phyloP scores from a whole-genome alignment of 768 basidiomycete genomes.

The Daedaleopsis nitida region DNA sequence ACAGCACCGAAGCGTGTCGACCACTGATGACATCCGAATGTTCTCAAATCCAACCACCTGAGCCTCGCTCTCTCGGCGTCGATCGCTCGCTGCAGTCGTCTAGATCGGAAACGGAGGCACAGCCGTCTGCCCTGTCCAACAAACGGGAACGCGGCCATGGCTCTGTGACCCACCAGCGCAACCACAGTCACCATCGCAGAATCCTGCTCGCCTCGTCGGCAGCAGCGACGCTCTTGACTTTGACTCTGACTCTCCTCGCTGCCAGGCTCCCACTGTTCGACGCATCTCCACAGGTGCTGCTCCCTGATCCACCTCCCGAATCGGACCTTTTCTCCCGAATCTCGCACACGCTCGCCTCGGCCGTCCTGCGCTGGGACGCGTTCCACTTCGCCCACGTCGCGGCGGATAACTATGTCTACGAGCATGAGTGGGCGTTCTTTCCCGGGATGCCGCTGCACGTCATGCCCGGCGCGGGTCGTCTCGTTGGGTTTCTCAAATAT shows the following conservation, averaged over 20 bases:
- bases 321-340: conserved; percentile 2
- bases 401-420: conserved; percentile 55
- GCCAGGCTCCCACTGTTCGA: conserved; percentile 30
- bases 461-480: conserved; percentile 38
- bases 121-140: too few species aligned
- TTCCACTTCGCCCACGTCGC: conserved; percentile 82
- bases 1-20: too few species aligned
- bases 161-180: background rate
- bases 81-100: too few species aligned
- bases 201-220: background rate
- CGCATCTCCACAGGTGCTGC: conserved; percentile 24
- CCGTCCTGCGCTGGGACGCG: conserved; percentile 82
- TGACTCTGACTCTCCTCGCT: conserved; percentile 11
- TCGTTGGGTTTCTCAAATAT: background rate
- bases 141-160: background rate
- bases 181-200: background rate
- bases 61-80: too few species aligned
- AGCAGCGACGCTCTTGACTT: conserved; percentile 2
- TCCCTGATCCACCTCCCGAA: background rate
- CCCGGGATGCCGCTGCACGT: conserved; percentile 60
- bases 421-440: conserved; percentile 89
- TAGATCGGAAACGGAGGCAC: too few species aligned
- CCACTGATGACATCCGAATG: too few species aligned
- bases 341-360: conserved; percentile 13
- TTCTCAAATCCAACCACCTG: too few species aligned